These are phyloP conservation scores for Ceratopteris richardii DNA, from an alignment of 75 land plant species.

Conservation along the genomic window DNA sequence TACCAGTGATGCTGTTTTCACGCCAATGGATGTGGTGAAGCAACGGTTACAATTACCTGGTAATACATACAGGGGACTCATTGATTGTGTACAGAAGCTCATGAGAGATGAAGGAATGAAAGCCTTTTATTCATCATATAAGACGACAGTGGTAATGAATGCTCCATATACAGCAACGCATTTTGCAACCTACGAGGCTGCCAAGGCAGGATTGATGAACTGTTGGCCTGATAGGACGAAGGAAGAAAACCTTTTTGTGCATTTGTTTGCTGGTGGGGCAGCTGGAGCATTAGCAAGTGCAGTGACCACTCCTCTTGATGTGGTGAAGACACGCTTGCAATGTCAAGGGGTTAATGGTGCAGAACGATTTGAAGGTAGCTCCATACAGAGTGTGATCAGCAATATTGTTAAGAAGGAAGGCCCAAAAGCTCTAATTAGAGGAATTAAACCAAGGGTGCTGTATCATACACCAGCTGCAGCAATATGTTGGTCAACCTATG, in stretches of 20 bases:
- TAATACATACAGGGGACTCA: constrained; percentile 44
- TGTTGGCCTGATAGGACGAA: background rate
- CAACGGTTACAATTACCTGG: constrained; percentile 42
- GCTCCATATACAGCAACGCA: constrained; percentile 65
- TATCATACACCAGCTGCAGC: too few relatives aligned
- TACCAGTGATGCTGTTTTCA: constrained; percentile 59
- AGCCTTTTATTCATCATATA: constrained; percentile 59
- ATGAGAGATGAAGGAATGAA: constrained; percentile 47
- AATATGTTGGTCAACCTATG: too few relatives aligned
- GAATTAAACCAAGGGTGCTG: too few relatives aligned
- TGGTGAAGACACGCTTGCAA: too few relatives aligned
- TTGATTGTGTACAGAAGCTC: constrained; percentile 42
- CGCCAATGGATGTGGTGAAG: constrained; percentile 76
- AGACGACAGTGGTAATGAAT: constrained; percentile 65
- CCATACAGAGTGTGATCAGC: too few relatives aligned
- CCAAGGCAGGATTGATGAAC: constrained; percentile 21
- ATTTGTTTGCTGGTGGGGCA: constrained; percentile 5
- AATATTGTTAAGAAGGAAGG: too few relatives aligned
- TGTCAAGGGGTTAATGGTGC: too few relatives aligned
- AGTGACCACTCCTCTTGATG: constrained; percentile 17
- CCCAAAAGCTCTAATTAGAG: too few relatives aligned
- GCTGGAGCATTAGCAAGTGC: constrained; percentile 20
- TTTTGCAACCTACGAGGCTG: constrained; percentile 61
- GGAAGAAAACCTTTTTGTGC: constrained; percentile 8
- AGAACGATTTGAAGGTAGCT: too few relatives aligned